Conservation (phyloP, 2,329 filamentous ascomycete genomes). For the Fonsecaea pedrosoi region DNA sequence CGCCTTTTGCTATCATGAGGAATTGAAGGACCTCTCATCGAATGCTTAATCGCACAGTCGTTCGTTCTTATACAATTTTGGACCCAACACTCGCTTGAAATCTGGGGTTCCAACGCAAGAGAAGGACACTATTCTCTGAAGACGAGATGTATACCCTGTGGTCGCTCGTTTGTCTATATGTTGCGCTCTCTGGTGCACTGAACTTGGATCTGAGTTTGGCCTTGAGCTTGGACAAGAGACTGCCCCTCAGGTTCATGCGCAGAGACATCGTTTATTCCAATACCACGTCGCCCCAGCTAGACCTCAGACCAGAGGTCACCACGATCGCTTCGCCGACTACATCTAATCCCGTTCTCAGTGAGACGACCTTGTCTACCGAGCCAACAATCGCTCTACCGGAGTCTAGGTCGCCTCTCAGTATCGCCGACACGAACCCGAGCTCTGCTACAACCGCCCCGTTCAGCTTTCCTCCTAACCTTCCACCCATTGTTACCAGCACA, state of each 20-base stretch:
- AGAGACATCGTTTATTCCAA: conserved; percentile 27
- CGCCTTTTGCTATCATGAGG: conserved; percentile 22
- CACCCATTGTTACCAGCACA: neutral
- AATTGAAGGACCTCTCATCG: conserved; percentile 9
- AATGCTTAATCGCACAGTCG: conserved; percentile 24
- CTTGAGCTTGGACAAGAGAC: conserved; percentile 11
- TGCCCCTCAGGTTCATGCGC: conserved; percentile 20
- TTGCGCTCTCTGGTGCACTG: conserved; percentile 17
- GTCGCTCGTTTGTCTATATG: conserved; percentile 19
- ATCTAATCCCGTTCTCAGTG: neutral
- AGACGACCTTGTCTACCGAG: neutral
- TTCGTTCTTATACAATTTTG: conserved; percentile 21
- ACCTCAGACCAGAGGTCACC: neutral
- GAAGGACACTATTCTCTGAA: conserved; percentile 3
- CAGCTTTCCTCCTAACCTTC: neutral
- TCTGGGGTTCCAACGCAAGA: conserved; percentile 13
- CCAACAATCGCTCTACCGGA: neutral
- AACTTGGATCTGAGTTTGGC: neutral
- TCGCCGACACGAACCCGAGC: neutral
- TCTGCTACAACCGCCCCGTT: neutral
- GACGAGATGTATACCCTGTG: conserved; percentile 24
- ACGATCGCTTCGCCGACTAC: conserved; percentile 1
- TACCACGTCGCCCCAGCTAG: conserved; percentile 14
- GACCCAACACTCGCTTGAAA: conserved; percentile 19
- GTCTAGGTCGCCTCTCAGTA: neutral